Evolutionary conservation across 2,329 filamentous ascomycete genomes (phyloP).

Genomic region (Dryadomyces sulphureus): DNA sequence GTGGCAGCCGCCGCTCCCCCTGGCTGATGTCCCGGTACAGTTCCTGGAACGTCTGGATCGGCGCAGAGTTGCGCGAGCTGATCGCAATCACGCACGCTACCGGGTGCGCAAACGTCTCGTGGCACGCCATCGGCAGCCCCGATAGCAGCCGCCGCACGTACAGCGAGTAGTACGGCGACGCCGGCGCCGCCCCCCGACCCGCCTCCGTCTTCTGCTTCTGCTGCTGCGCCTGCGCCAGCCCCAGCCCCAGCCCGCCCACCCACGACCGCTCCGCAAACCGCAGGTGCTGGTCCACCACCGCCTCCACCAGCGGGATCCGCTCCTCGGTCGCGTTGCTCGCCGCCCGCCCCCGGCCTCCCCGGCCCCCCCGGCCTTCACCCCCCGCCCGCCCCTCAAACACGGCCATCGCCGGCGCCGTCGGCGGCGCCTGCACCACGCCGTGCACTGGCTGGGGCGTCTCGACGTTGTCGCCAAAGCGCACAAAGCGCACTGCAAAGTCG

Average conservation of each 20-base stretch:
- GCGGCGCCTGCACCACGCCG: conserved; percentile 16
- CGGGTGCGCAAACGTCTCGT: conserved; percentile 90
- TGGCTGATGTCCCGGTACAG: conserved; percentile 76
- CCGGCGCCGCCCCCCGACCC: conserved; percentile 33
- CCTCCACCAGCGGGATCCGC: conserved; percentile 57
- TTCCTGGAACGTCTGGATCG: conserved; percentile 73
- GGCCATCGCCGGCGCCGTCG: conserved; percentile 4
- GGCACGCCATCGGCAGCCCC: conserved; percentile 59
- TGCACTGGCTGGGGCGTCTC: conserved; percentile 31
- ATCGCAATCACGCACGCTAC: conserved; percentile 92
- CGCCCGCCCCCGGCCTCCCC: not conserved
- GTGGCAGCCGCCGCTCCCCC: conserved; percentile 57
- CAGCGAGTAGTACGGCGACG: conserved; percentile 70
- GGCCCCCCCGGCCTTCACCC: conserved; percentile 8
- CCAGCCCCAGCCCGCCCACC: conserved; percentile 21
- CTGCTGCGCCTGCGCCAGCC: conserved; percentile 11
- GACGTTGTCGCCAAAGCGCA: conserved; percentile 47
- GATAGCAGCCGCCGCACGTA: conserved; percentile 77
- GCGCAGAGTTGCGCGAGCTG: conserved; percentile 69
- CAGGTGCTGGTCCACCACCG: conserved; percentile 66
- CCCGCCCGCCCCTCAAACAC: conserved; percentile 8
- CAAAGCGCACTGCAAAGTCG: conserved; percentile 81
- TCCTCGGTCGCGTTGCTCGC: conserved; percentile 14
- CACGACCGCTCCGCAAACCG: conserved; percentile 54
- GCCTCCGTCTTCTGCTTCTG: conserved; percentile 23